Conservation (phyloP, 352 stramenopile genomes). For the Aphanomyces astaci region DNA sequence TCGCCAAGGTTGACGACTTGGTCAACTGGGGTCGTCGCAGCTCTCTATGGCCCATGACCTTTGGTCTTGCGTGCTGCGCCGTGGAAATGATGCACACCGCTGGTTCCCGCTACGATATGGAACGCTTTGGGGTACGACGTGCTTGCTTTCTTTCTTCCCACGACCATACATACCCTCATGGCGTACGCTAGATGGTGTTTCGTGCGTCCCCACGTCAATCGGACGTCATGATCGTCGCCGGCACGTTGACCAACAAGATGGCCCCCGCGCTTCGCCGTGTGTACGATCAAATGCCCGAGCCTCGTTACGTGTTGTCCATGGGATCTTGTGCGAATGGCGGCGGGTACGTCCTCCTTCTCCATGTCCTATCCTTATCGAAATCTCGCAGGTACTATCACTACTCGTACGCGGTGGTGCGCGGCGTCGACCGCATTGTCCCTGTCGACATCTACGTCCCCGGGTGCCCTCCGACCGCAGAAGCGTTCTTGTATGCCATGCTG, state of each 20-base stretch:
- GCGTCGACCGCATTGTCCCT: constrained; percentile 95
- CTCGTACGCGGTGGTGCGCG: constrained; percentile 96
- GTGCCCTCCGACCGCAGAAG: constrained; percentile 97
- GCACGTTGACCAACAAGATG: constrained; percentile 99
- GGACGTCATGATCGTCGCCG: constrained; percentile 99
- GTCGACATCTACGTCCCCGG: constrained; percentile 99
- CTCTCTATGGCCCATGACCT: constrained; percentile 99
- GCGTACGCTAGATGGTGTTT: constrained; percentile 90
- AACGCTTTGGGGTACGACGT: constrained; percentile 15
- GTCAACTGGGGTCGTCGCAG: constrained; percentile 97
- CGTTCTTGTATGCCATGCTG: constrained; percentile 96
- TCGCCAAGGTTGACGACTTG: constrained; percentile 96
- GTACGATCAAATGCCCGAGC: constrained; percentile 99
- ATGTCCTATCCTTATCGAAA: neutral
- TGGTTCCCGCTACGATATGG: constrained; percentile 37
- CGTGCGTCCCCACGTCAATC: constrained; percentile 91
- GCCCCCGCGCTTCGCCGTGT: constrained; percentile 93
- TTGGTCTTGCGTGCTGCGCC: constrained; percentile 98
- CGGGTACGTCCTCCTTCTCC: constrained; percentile 49
- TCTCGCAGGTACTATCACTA: constrained; percentile 85
- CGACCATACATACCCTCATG: neutral
- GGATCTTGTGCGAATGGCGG: constrained; percentile 97
- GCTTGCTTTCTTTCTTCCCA: neutral
- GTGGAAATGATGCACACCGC: constrained; percentile 99
- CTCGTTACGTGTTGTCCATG: constrained; percentile 98